These are phyloP conservation scores for Cyberlindnera mississippiensis DNA, from an alignment of 805 yeast species.

Conservation along the genomic window DNA sequence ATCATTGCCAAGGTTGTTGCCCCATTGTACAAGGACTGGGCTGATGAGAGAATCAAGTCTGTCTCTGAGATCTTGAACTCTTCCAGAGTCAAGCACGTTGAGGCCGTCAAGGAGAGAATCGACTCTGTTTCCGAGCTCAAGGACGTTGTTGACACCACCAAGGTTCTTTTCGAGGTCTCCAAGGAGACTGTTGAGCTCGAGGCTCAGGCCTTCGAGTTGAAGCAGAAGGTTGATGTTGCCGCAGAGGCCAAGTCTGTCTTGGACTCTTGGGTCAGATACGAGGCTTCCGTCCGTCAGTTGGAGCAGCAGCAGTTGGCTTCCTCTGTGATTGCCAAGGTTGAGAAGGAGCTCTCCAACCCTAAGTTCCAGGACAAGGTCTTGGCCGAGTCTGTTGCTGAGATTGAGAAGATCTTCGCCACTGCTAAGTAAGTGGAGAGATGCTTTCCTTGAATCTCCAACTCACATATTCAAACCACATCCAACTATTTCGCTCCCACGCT, in stretches of 20 bases:
- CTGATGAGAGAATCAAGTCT: constrained; percentile 77
- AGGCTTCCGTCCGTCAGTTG: constrained; percentile 90
- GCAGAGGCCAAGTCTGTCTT: constrained; percentile 89
- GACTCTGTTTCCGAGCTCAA: constrained; percentile 81
- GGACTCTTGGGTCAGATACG: constrained; percentile 99
- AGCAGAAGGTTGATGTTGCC: constrained; percentile 86
- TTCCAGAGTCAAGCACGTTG: constrained; percentile 86
- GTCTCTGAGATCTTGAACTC: constrained; percentile 78
- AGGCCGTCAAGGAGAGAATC: constrained; percentile 91
- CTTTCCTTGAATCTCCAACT: background rate
- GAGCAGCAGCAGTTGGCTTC: constrained; percentile 92
- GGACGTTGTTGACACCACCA: constrained; percentile 89
- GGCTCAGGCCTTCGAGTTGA: constrained; percentile 88
- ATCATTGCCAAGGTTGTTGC: constrained; percentile 84
- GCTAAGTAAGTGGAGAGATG: constrained; percentile 18
- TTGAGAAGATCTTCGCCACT: constrained; percentile 74
- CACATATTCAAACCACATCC: constrained; percentile 1
- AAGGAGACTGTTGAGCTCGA: constrained; percentile 96
- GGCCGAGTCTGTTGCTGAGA: constrained; percentile 86
- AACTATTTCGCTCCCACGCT: no score
- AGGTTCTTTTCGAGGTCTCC: constrained; percentile 87
- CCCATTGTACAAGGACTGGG: constrained; percentile 93
- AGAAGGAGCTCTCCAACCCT: constrained; percentile 76
- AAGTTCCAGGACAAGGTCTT: constrained; percentile 92
- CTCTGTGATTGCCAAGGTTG: constrained; percentile 83